Evolutionary conservation across 2,329 filamentous ascomycete genomes (phyloP), one percentile per base, ranked within the genome.

Genomic region (Fusarium hainanense): DNA sequence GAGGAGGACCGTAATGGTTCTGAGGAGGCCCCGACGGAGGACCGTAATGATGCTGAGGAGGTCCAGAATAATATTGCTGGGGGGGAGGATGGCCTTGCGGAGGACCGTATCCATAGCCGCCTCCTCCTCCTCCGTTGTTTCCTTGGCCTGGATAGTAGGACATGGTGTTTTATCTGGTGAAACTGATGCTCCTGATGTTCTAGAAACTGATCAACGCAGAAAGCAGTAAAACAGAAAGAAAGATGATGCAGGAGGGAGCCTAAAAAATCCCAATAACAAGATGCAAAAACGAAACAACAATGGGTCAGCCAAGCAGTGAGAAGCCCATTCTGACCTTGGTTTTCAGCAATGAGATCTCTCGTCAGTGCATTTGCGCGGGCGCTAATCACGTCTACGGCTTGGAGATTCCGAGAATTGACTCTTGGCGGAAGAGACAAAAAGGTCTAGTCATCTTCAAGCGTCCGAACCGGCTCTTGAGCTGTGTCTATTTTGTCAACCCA

Each of bases 141-240:
- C 82, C 79, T 71, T 82, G 80, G 55, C 80, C 81, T 32, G 81
- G 80, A 74, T 79, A 82, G 69, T 79, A 78, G 44, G 80, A 81
- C 80, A 82, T 82, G 69, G 54, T 57, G 58, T 18, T 50, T 50
- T 43, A 27, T 57, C 44, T 69, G 43, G 46, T 46, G 28, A 52
- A 59, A 32, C 32, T 55, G 41, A 52, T 28, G 34, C 34, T 37
- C 34, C 30, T 46, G 49, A 49, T 66, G 43, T 20, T 63, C 28
- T n/a, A 8, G 16, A n/a, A 51, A 56, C 28, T 32, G 44, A 34
- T 67, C 42, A 40, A 56, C 42, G 42, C 50, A 47, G 40, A 43
- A 54, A 51, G 44, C 6, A 28, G 44, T 42, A 34, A 25, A 25
- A 10, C 21, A 50, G 42, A 34, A n/a, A 34, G 50, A 44, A 13